phyloP scores from a whole-genome alignment of 192 early-diverging fungal species.

The Bifiguratus adelaidae region DNA sequence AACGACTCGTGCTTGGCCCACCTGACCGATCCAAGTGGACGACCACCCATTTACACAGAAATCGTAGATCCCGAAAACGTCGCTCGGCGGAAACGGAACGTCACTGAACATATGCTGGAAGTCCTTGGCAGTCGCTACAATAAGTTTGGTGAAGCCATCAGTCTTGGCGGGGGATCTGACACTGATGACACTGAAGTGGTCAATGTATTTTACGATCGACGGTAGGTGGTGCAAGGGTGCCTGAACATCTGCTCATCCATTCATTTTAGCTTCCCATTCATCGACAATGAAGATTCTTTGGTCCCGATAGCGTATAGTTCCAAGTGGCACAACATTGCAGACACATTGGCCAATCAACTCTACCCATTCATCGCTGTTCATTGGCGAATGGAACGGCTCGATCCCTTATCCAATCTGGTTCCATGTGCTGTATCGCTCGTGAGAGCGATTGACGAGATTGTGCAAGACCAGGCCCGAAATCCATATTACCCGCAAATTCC shows the following conservation, averaged over 20 bases:
- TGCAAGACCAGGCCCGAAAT: too few relatives aligned
- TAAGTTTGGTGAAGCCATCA: background rate
- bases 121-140: background rate
- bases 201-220: background rate
- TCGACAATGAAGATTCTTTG: background rate
- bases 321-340: background rate
- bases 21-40: too few relatives aligned
- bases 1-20: background rate
- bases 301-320: background rate
- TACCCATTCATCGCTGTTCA: background rate
- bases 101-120: background rate
- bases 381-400: background rate
- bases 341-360: background rate
- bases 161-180: too few relatives aligned
- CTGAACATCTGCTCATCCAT: background rate
- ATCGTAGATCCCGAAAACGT: background rate
- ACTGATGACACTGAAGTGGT: background rate
- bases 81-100: background rate
- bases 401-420: background rate
- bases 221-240: background rate
- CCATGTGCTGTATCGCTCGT: background rate
- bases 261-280: background rate
- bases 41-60: too few relatives aligned
- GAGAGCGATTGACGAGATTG: background rate
- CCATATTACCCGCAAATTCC: too few relatives aligned